These are phyloP conservation scores for Scheffersomyces cryptocercus DNA, from an alignment of 1,139 yeast species.

Conservation along the genomic window DNA sequence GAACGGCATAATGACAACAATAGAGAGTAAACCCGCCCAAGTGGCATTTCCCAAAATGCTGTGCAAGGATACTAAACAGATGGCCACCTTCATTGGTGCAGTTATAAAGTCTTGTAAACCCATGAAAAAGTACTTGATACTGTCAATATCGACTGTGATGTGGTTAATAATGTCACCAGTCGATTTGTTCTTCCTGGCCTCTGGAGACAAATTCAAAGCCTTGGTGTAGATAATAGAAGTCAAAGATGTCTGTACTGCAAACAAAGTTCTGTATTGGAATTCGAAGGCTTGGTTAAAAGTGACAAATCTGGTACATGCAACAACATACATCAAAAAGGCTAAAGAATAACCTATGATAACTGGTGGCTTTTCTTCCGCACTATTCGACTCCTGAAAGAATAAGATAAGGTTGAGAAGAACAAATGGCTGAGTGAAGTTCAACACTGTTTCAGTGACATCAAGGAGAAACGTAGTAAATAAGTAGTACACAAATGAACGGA, in stretches of 20 bases:
- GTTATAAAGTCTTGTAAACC: conserved; percentile 19
- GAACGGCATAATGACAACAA: conserved; percentile 19
- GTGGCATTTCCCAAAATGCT: conserved; percentile 26
- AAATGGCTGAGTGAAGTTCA: conserved; percentile 21
- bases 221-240: conserved; percentile 24
- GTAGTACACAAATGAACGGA: conserved; percentile 9
- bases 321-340: conserved; percentile 18
- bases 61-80: conserved; percentile 22
- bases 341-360: conserved; percentile 22
- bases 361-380: conserved; percentile 17
- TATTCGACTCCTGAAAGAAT: conserved; percentile 14
- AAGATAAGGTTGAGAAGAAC: conserved; percentile 22
- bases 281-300: conserved; percentile 21
- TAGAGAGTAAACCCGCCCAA: conserved; percentile 22
- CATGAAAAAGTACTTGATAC: conserved; percentile 18
- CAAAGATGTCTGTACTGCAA: conserved; percentile 16
- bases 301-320: conserved; percentile 17
- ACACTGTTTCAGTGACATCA: conserved; percentile 13
- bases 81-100: conserved; percentile 21
- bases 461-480: conserved; percentile 9
- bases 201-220: conserved; percentile 27
- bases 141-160: conserved; percentile 23
- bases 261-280: conserved; percentile 15
- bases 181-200: conserved; percentile 24
- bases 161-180: conserved; percentile 33